These are phyloP conservation scores for Periconia digitata DNA, from an alignment of 2,329 filamentous ascomycete species.

Conservation along the genomic window DNA sequence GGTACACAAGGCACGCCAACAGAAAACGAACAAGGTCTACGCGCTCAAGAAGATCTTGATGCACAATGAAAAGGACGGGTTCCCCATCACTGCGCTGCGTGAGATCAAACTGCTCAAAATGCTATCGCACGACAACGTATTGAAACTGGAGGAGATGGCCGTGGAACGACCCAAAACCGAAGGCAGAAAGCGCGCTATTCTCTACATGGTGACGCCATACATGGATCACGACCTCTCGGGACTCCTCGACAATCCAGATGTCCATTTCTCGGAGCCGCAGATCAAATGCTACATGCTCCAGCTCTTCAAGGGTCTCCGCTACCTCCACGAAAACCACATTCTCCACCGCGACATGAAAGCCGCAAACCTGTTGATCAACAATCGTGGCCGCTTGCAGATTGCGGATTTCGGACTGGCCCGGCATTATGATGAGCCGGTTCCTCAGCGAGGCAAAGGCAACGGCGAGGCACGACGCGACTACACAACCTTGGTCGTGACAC, in stretches of 20 bases:
- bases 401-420: conserved; percentile 94
- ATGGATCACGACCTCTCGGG: conserved; percentile 99
- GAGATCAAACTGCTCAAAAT: conserved; percentile 98
- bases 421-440: conserved; percentile 84
- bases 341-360: conserved; percentile 99
- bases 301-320: conserved; percentile 83
- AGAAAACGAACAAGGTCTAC: conserved; percentile 72
- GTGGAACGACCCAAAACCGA: conserved; percentile 70
- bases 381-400: conserved; percentile 89
- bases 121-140: conserved; percentile 85
- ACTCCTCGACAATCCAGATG: conserved; percentile 89
- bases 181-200: conserved; percentile 68
- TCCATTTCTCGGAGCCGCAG: conserved; percentile 82
- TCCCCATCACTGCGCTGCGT: conserved; percentile 95
- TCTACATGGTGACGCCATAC: conserved; percentile 99
- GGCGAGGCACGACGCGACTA: conserved; percentile 88
- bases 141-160: conserved; percentile 92
- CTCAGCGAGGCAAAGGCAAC: conserved; percentile 73
- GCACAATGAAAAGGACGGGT: conserved; percentile 99
- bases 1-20: conserved; percentile 85
- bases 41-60: conserved; percentile 98
- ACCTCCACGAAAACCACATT: conserved; percentile 83
- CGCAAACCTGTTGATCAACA: conserved; percentile 94
- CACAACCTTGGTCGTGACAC: conserved; percentile 92
- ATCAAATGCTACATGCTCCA: conserved; percentile 99